phyloP scores from a whole-genome alignment of 768 basidiomycete genomes.

The Gyrodon lividus region DNA sequence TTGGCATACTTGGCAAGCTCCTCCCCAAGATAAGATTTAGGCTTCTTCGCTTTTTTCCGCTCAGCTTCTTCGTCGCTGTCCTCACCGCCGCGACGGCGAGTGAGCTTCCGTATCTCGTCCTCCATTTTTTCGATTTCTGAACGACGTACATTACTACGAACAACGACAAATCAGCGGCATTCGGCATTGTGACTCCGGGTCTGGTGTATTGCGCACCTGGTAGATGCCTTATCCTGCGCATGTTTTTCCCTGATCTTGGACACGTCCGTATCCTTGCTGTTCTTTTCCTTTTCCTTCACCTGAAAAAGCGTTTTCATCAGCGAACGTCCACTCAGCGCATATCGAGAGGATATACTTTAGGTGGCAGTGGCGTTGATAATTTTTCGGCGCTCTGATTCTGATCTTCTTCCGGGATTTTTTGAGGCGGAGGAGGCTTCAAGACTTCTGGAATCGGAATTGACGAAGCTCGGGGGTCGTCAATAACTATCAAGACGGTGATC shows the following conservation, averaged over 20 bases:
- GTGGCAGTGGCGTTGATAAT: not conserved
- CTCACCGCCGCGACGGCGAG: constrained; percentile 53
- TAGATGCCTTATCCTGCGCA: constrained; percentile 63
- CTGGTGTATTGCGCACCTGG: constrained; percentile 44
- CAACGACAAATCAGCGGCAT: constrained; percentile 1
- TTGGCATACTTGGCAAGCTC: constrained; percentile 82
- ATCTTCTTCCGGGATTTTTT: constrained; percentile 4
- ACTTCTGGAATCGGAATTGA: constrained; percentile 10
- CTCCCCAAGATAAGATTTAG: constrained; percentile 71
- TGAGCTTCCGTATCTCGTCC: constrained; percentile 77
- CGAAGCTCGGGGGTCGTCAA: constrained; percentile 13
- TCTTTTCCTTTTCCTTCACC: constrained; percentile 10
- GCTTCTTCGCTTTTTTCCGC: constrained; percentile 55
- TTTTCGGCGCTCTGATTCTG: not conserved
- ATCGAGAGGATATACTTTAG: constrained; percentile 17
- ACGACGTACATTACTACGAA: constrained; percentile 57
- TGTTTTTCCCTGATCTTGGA: constrained; percentile 75
- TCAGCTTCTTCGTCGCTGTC: constrained; percentile 64
- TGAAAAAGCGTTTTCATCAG: not conserved
- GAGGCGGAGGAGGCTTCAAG: constrained; percentile 2
- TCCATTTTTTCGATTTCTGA: constrained; percentile 87
- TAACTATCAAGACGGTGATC: constrained; percentile 17
- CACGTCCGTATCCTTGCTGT: constrained; percentile 46
- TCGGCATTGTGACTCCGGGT: not conserved
- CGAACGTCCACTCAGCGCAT: not conserved